These are phyloP conservation scores for Termitomyces sp. DNA, from an alignment of 768 basidiomycete genomes.

Conservation along the genomic window DNA sequence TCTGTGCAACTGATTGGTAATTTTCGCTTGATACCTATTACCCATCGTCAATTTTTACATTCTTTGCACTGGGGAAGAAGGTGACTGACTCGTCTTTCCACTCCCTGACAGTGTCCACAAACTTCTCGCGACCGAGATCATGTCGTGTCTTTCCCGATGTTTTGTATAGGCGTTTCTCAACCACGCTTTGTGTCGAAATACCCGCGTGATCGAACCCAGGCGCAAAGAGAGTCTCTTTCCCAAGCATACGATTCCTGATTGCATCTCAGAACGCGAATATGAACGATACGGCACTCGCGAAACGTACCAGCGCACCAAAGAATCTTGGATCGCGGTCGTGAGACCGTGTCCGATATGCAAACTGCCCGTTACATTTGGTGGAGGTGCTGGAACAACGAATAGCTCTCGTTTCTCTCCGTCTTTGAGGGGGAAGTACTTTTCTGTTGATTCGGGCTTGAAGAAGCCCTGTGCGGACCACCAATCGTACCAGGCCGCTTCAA, in stretches of 20 bases:
- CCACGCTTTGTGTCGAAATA: constrained; percentile 97
- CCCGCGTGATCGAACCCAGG: constrained; percentile 99
- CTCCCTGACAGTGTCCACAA: constrained; percentile 86
- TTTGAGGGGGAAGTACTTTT: constrained; percentile 50
- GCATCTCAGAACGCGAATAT: background rate
- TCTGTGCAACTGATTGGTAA: constrained; percentile 83
- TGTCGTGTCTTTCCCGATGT: constrained; percentile 78
- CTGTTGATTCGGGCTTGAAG: constrained; percentile 61
- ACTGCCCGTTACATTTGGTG: constrained; percentile 95
- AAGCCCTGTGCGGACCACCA: constrained; percentile 95
- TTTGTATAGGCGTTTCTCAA: constrained; percentile 91
- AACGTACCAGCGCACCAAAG: constrained; percentile 80
- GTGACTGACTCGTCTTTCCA: constrained; percentile 92
- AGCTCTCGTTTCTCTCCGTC: constrained; percentile 57
- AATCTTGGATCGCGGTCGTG: constrained; percentile 89
- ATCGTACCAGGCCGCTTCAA: constrained; percentile 96
- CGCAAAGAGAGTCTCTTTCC: constrained; percentile 83
- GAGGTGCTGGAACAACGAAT: constrained; percentile 88
- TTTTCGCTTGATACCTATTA: constrained; percentile 84
- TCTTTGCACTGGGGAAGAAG: background rate
- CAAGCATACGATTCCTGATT: constrained; percentile 91
- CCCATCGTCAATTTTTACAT: background rate
- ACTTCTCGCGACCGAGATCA: constrained; percentile 91
- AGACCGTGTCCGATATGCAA: constrained; percentile 95
- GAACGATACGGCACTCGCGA: background rate